phyloP scores from a whole-genome alignment of 2,329 filamentous ascomycete species.

The Epichloe uncinata region DNA sequence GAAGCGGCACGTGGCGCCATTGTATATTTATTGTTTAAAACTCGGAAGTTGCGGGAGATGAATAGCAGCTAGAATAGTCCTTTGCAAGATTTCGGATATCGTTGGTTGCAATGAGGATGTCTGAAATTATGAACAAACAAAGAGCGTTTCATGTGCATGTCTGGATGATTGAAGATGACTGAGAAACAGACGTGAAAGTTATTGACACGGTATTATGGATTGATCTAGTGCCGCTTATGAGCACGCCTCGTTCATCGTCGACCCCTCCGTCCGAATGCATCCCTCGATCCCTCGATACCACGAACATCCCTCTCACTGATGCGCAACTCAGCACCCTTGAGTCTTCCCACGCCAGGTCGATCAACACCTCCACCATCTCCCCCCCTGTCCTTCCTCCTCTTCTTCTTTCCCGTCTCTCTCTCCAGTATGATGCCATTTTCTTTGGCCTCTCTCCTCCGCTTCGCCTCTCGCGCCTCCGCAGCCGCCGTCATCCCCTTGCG shows the following conservation, averaged over 20 bases:
- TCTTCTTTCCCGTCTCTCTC: constrained; percentile 28
- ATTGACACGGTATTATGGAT: no score
- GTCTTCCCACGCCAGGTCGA: constrained; percentile 65
- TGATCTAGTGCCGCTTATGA: not conserved
- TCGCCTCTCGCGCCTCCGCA: constrained; percentile 49
- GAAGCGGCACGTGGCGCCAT: constrained; percentile 10
- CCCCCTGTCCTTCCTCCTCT: constrained; percentile 25
- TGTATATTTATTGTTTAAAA: constrained; percentile 19
- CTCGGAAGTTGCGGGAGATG: constrained; percentile 3
- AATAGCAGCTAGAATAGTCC: not conserved
- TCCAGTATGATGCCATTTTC: constrained; percentile 90
- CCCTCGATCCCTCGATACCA: constrained; percentile 47
- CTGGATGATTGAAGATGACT: not conserved
- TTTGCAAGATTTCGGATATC: not conserved
- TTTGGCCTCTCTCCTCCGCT: constrained; percentile 61
- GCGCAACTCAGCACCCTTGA: constrained; percentile 65
- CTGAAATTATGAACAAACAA: constrained; percentile 9
- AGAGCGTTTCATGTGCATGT: not conserved
- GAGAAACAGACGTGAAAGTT: no score
- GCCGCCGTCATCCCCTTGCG: constrained; percentile 73
- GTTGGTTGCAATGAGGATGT: constrained; percentile 1
- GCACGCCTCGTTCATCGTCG: constrained; percentile 6
- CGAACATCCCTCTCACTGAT: constrained; percentile 66
- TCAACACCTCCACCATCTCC: constrained; percentile 52
- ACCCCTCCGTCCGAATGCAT: constrained; percentile 26